Evolutionary conservation across 495 filamentous ascomycete species (phyloP), one percentile per base, ranked within the genome.

Genomic region (Aspergillus kassunensis): DNA sequence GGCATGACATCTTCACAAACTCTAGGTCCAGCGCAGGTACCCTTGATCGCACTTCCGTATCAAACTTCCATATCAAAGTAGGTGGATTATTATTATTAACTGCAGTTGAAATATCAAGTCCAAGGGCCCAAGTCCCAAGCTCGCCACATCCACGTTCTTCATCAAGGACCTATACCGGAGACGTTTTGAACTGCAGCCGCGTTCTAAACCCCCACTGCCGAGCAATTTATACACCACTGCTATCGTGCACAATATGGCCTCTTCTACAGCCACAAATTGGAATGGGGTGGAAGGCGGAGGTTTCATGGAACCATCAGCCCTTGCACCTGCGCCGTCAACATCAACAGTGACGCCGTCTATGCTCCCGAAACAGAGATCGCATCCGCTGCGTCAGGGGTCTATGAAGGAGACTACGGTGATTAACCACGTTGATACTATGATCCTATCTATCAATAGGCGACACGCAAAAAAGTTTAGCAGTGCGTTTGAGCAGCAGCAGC

Each of bases 361-460:
- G 4, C 75, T 92, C 4, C 88, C 88, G 1, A 78, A 77, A 42
- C 83, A 84, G 3, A 82, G 89, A 49, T 64, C 72, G 19, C 75
- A 77, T 16, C 83, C 89, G 0, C 70, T 95, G 6, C 77, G 75
- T 24, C 69, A 87, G 0, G 91, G 91, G 1, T 87, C 87, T 0
- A 64, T 70, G 7, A 93, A 91, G 63, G 91, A 96, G 65, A 83
- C 82, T 49, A 73, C 78, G n/a, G 80, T 89, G 37, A 81, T 91
- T 52, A 73, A 81, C 24, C 84, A 87, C 68, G 76, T 90, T 3
- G 83, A 88, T 42, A 69, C 76, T 11, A 75, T 70, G 12, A 68
- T 95, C 39, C 58, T 84, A 13, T 68, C 79, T 37, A 80, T 91
- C 30, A 85, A 81, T 36, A 76, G 86, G 4, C 78, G 86, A 33